These are phyloP conservation scores for Whalleya microplaca DNA, from an alignment of 2,329 filamentous ascomycete genomes.

Conservation along the genomic window DNA sequence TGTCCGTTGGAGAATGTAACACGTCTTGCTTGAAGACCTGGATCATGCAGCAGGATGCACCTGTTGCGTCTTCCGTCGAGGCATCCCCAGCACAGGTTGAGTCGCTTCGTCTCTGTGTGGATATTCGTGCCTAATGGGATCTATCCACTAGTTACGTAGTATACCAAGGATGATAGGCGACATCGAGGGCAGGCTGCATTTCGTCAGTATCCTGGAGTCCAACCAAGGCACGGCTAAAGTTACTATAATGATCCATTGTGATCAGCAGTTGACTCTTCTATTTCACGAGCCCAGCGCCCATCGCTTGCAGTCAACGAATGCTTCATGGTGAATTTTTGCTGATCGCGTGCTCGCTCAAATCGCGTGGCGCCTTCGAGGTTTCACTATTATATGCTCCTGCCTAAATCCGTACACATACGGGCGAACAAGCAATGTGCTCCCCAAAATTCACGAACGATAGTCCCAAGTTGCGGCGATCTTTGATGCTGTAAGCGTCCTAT, in stretches of 20 bases:
- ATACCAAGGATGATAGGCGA: slow-evolving; percentile 4
- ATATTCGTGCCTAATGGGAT: slow-evolving; percentile 15
- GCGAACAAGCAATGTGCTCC: slow-evolving; percentile 7
- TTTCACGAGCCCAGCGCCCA: neutral
- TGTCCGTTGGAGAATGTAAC: neutral
- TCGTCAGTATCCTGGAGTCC: neutral
- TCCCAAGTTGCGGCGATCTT: neutral
- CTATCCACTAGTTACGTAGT: neutral
- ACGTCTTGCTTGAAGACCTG: neutral
- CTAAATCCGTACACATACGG: slow-evolving; percentile 2
- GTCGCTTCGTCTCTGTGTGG: neutral
- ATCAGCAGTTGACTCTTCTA: neutral
- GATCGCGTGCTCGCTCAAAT: slow-evolving; percentile 5
- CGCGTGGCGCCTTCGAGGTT: neutral
- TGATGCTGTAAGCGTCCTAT: slow-evolving; percentile 1
- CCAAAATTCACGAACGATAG: slow-evolving; percentile 6
- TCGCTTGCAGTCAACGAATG: neutral
- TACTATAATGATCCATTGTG: neutral
- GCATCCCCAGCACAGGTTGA: neutral
- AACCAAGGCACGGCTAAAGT: neutral
- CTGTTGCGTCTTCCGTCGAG: neutral
- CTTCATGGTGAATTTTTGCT: neutral
- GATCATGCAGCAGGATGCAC: neutral
- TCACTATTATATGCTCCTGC: neutral
- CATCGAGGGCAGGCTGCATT: neutral